Evolutionary conservation across 345 rosid species (phyloP), one percentile per base, ranked within the genome.

Genomic region (Salix viminalis): DNA sequence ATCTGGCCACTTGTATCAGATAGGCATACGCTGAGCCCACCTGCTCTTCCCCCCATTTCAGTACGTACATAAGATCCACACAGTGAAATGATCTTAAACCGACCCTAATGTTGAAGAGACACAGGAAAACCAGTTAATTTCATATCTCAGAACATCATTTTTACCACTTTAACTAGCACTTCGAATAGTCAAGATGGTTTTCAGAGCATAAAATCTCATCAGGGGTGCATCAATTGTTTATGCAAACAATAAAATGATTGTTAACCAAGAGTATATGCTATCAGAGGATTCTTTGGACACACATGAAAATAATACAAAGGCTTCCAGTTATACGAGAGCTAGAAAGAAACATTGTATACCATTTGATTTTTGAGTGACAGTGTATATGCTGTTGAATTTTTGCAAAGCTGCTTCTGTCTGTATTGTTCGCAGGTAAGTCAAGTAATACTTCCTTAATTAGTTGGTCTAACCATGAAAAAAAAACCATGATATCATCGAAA

Each of bases 21-120:
- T 74, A 95, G 86, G 80, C 91, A 93, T 62, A 95, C 87, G 78
- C 98, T 93, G 73, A 95, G 90, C 67, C 98, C 92, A 76, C 98
- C 96, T 73, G 90, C 85, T 87, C 90, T 90, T 44, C 91, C 94
- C 71, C 96, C 98, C 67, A 77, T 61, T 42, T 91, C 93, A 16
- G 91, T 86, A 61, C 91, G 90, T 26, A 93, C 84, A 84, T 84
- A 93, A 69, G 97, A 93, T 81, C 99, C 99, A 83, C 89, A 87
- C 5, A 95, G 86, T 56, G 98, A 90, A 65, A 95, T 73, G 65
- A 95, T 91, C 80, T 93, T 98, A 82, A 88, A 93, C 78, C 83
- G 91, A 76, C 99, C 99, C 99, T 95, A 83, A 78, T 65, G 67
- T 61, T 42, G 36, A 56, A 56, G 67, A 67, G 50, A 73, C 32